Base-by-base conservation (phyloP, 2,329 filamentous ascomycete genomes). In the Penicillium janthinellum region DNA sequence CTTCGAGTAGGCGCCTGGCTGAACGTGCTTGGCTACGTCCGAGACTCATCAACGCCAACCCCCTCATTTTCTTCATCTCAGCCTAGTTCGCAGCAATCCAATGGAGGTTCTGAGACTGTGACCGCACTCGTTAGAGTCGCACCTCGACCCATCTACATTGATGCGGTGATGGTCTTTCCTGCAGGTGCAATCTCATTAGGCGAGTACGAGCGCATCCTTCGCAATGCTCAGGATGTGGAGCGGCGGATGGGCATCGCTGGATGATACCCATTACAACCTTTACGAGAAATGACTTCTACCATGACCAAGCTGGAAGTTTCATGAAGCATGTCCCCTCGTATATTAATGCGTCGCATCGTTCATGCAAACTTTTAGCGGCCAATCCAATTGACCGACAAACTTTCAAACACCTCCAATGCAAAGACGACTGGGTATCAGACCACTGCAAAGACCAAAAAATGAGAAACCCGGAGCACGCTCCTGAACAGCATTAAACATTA, bases 11-110 rank as follows among this genome's bases (percentile, higher is more conserved):
- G 94, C n/a, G 84, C 89, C 60, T 97, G 93, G 92, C 77, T 97
- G 52, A 96, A 97, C 72, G 83, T 97, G 3, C 85, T 97, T 65
- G 94, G 93, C 5, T 96, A 96, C 73, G 81, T 93, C 60, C 82
- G 80, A 42, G 72, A 72, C 45, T 44, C 42, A 11, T n/a, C 34
- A 7, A 52, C 53, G 20, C 60, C 60, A 15, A 31, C 54, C 34
- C 37, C 42, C 5, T 67, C 64, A 15, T 64, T 67, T n/a, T 56
- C 59, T 8, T 67, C 65, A 5, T 62, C 56, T 31, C 58, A 62
- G 17, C 45, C 45, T 10, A 42, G 57, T 17, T 60, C 54, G 5
- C 58, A 54, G 20, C 52, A 47, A 35, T 12, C 55, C 12, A 48
- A 20, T n/a, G 56, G 37, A n/a, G 44, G 53, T 12, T 28, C 48